Evolutionary conservation across 1,284 basidiomycete species (phyloP).

Genomic region (Agaricales sp.): DNA sequence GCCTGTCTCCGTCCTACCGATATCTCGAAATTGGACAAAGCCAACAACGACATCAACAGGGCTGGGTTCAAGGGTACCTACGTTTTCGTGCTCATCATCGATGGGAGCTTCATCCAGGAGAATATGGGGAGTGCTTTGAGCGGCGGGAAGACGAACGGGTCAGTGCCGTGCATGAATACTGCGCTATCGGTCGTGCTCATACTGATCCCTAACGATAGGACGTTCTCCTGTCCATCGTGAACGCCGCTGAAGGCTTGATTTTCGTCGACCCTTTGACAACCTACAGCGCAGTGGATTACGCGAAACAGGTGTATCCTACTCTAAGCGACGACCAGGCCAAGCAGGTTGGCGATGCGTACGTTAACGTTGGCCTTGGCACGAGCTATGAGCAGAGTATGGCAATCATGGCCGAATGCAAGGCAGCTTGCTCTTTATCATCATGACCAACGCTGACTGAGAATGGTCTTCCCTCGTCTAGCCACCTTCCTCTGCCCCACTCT

Average conservation of each 20-base stretch:
- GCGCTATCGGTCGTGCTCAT: neutral
- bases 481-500: conserved; percentile 18
- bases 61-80: conserved; percentile 19
- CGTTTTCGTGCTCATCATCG: conserved; percentile 25
- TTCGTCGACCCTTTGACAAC: conserved; percentile 16
- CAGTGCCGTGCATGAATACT: conserved; percentile 3
- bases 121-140: conserved; percentile 18
- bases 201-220: conserved; percentile 8
- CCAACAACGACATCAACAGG: conserved; percentile 16
- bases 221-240: conserved; percentile 15
- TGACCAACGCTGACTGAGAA: no score
- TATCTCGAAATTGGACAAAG: conserved; percentile 12
- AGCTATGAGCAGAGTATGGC: conserved; percentile 12
- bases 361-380: conserved; percentile 4
- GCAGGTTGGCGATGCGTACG: conserved; percentile 6
- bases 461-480: conserved; percentile 10
- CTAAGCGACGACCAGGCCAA: conserved; percentile 1
- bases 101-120: conserved; percentile 24
- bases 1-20: conserved; percentile 15
- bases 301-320: conserved; percentile 13
- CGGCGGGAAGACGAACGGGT: conserved; percentile 17
- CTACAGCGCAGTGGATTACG: conserved; percentile 9
- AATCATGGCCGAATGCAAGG: conserved; percentile 22
- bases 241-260: conserved; percentile 16
- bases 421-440: neutral